Evolutionary conservation across 345 rosid species (phyloP).

Genomic region (Rhizophora mangle): DNA sequence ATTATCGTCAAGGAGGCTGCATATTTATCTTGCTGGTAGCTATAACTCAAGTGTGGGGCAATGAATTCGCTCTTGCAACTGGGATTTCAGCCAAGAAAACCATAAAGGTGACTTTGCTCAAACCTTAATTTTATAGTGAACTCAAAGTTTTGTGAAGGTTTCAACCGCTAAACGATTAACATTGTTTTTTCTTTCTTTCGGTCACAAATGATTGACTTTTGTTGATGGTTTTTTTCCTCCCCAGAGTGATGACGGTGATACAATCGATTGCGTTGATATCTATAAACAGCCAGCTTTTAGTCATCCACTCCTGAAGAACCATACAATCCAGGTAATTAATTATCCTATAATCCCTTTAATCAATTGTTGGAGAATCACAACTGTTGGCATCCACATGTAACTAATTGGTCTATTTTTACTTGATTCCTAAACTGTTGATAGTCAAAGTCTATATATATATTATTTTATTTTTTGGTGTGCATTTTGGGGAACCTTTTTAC

Average conservation of each 20-base stretch:
- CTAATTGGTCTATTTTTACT: too few relatives aligned
- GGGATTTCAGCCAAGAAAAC: not conserved
- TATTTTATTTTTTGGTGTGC: too few relatives aligned
- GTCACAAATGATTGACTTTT: not conserved
- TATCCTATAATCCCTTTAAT: too few relatives aligned
- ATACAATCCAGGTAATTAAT: slow-evolving; percentile 16
- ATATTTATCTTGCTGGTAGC: too few relatives aligned
- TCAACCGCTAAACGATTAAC: too few relatives aligned
- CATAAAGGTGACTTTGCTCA: not conserved
- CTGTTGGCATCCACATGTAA: too few relatives aligned
- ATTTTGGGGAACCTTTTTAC: too few relatives aligned
- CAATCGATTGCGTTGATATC: slow-evolving; percentile 30
- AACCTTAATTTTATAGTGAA: not conserved
- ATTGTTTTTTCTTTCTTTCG: too few relatives aligned
- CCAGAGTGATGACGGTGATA: slow-evolving; percentile 9
- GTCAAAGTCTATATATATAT: too few relatives aligned
- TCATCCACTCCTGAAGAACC: slow-evolving; percentile 31
- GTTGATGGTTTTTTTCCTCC: not conserved
- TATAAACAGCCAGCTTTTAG: slow-evolving; percentile 31
- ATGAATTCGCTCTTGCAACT: not conserved
- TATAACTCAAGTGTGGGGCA: not conserved
- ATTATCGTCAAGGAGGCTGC: too few relatives aligned
- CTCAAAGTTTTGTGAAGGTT: not conserved
- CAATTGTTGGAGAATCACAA: too few relatives aligned
- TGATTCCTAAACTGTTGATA: too few relatives aligned